phyloP scores from a whole-genome alignment of 441 rosid species.

The Kokia cookei region DNA sequence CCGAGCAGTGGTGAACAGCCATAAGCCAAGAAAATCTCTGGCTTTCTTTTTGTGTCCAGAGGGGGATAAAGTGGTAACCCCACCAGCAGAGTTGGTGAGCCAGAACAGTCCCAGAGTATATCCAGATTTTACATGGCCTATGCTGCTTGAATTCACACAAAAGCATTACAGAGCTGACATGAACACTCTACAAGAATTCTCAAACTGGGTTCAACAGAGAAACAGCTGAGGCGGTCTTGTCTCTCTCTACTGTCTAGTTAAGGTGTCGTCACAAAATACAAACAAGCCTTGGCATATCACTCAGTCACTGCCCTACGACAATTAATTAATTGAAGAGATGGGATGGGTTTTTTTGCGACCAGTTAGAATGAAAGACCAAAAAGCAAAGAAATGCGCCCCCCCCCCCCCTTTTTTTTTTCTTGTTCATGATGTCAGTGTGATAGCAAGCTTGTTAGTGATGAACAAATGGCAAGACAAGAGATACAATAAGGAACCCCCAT shows the following conservation, averaged over 20 bases:
- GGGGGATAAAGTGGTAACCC: conserved; percentile 65
- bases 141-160: conserved; percentile 83
- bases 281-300: neutral
- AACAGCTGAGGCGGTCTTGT: conserved; percentile 22
- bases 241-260: neutral
- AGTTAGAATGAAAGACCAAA: conserved; percentile 8
- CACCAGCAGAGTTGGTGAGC: conserved; percentile 67
- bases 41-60: conserved; percentile 91
- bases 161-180: conserved; percentile 97
- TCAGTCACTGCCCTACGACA: no score
- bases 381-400: conserved; percentile 2
- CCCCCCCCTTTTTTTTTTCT: neutral
- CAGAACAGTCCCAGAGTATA: conserved; percentile 39
- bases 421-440: conserved; percentile 7
- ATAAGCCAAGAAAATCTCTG: conserved; percentile 73
- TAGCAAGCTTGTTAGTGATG: neutral
- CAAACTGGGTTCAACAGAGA: conserved; percentile 60
- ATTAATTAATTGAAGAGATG: neutral
- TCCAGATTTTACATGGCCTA: conserved; percentile 94
- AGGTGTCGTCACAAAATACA: neutral
- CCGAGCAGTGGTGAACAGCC: conserved; percentile 89
- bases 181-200: conserved; percentile 76
- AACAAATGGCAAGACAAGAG: conserved; percentile 1
- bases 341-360: neutral
- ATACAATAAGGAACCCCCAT: conserved; percentile 5